Conservation (phyloP, 73 alveolate genomes). For the Paramecium biaurelia region DNA sequence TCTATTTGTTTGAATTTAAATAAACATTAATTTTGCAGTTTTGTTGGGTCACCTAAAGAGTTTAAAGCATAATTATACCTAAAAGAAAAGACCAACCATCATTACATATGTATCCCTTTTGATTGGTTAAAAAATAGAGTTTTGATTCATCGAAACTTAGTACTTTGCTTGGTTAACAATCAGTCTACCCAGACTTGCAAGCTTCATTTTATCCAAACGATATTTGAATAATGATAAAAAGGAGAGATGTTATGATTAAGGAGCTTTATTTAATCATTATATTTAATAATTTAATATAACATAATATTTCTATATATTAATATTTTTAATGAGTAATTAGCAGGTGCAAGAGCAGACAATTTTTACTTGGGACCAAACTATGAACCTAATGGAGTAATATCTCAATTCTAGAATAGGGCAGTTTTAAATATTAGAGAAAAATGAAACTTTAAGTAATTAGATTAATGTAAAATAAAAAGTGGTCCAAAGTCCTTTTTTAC, state of each 20-base stretch:
- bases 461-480: slow-evolving; percentile 21
- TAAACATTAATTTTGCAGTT: neutral
- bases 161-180: neutral
- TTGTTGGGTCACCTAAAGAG: neutral
- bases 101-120: neutral
- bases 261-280: neutral
- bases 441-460: slow-evolving; percentile 31
- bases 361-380: slow-evolving; percentile 9
- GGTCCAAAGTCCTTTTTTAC: slow-evolving; percentile 39
- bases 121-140: neutral
- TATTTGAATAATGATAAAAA: neutral
- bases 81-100: neutral
- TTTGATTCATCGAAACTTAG: neutral
- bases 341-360: slow-evolving; percentile 59
- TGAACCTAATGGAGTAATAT: neutral
- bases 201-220: neutral
- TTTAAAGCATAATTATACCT: neutral
- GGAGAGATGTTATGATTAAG: neutral
- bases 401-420: neutral
- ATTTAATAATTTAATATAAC: no score
- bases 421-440: slow-evolving; percentile 17
- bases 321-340: neutral
- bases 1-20: neutral
- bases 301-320: neutral
- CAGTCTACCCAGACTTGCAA: neutral